Percentiles rank a stretch among this genome's conserved stretches.
phyloP scores from a whole-genome alignment of 208 protist species.

The Leishmania aethiopica region DNA sequence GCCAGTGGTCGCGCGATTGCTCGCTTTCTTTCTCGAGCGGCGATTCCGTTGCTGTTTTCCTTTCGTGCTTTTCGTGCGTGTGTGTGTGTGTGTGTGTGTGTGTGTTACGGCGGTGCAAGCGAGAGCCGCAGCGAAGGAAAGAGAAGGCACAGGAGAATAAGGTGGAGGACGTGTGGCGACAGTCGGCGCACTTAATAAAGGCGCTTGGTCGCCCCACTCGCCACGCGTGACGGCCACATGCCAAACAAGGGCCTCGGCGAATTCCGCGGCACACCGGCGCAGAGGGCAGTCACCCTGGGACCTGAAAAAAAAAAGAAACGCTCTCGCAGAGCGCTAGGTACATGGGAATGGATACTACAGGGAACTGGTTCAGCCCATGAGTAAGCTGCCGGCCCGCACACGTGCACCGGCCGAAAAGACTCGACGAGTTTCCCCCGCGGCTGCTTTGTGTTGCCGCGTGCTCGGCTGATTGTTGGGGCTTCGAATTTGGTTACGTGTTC shows the following conservation, averaged over 20 bases:
- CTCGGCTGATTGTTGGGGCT: not conserved
- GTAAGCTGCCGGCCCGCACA: not conserved
- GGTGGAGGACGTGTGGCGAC: not conserved
- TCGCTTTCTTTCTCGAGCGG: not conserved
- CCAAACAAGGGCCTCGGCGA: not conserved
- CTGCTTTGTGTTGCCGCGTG: not conserved
- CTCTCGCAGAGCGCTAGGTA: not conserved
- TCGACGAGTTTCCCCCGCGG: not conserved
- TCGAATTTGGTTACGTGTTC: not conserved
- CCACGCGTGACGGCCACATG: not conserved
- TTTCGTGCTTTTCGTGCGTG: not conserved
- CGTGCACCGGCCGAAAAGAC: not conserved
- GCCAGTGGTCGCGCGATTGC: not conserved
- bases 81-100: not conserved
- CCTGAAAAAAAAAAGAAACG: not conserved
- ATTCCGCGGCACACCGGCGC: not conserved
- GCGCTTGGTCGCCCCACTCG: not conserved
- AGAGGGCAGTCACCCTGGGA: not conserved
- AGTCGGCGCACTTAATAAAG: not conserved
- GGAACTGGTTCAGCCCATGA: not conserved
- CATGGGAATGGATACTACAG: not conserved
- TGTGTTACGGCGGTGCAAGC: not conserved
- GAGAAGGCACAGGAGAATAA: not conserved
- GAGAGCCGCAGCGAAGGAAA: not conserved
- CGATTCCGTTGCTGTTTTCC: not conserved